These are phyloP conservation scores for Leccinum ochraceum DNA, from an alignment of 768 basidiomycete genomes.

Conservation along the genomic window DNA sequence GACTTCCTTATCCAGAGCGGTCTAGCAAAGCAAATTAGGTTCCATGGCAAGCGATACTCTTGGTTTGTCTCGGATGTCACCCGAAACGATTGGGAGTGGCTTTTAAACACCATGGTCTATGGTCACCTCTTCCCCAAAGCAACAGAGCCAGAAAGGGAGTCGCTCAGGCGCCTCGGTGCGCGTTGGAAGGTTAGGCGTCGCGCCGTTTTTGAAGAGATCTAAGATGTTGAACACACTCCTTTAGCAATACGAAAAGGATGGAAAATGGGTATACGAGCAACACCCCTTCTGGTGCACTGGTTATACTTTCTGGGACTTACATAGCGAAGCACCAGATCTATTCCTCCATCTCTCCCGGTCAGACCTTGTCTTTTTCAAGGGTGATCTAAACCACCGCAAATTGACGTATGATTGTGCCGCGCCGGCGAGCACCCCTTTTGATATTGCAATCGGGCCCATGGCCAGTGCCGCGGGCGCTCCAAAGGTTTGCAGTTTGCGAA, in stretches of 20 bases:
- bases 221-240: conserved; percentile 5
- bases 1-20: conserved; percentile 94
- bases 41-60: conserved; percentile 95
- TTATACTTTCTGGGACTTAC: conserved; percentile 90
- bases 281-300: conserved; percentile 97
- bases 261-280: conserved; percentile 93
- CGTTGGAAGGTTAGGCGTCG: conserved; percentile 77
- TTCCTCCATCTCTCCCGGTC: conserved; percentile 90
- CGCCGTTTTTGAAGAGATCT: neutral
- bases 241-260: conserved; percentile 89
- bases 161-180: conserved; percentile 72
- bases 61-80: conserved; percentile 97
- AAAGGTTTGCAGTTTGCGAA: conserved; percentile 80
- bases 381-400: conserved; percentile 92
- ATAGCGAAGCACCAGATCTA: conserved; percentile 82
- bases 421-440: conserved; percentile 85
- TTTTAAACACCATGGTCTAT: conserved; percentile 83
- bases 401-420: conserved; percentile 86
- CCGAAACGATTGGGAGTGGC: conserved; percentile 93
- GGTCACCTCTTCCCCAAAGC: conserved; percentile 91
- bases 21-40: conserved; percentile 77
- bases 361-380: conserved; percentile 93
- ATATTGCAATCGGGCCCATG: conserved; percentile 90
- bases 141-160: conserved; percentile 76
- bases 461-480: conserved; percentile 88